Evolutionary conservation across 2,329 filamentous ascomycete species (phyloP).

Genomic region (Sporothrix variecibatus): DNA sequence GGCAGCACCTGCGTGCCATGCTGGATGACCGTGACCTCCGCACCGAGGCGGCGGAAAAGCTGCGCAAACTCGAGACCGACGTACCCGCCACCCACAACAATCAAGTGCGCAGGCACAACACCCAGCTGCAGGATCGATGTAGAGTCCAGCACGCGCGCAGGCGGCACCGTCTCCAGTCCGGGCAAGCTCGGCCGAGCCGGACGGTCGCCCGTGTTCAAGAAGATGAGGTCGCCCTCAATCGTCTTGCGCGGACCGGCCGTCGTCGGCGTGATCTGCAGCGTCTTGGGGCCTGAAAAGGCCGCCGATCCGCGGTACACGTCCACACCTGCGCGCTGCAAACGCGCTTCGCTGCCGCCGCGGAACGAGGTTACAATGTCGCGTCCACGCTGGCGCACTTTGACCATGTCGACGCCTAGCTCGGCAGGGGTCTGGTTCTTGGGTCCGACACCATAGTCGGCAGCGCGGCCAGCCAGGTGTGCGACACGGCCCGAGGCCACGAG

Average conservation of each 20-base stretch:
- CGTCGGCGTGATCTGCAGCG: slow-evolving; percentile 39
- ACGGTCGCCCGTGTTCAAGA: slow-evolving; percentile 50
- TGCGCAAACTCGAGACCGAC: slow-evolving; percentile 57
- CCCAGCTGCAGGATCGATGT: slow-evolving; percentile 51
- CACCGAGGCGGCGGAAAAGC: slow-evolving; percentile 52
- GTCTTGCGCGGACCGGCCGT: slow-evolving; percentile 37
- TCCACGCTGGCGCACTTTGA: slow-evolving; percentile 53
- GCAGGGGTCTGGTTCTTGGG: slow-evolving; percentile 28
- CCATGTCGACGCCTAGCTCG: slow-evolving; percentile 48
- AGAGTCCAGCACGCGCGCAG: slow-evolving; percentile 47
- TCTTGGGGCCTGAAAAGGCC: slow-evolving; percentile 45
- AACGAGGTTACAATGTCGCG: slow-evolving; percentile 55
- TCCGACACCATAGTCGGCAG: slow-evolving; percentile 49
- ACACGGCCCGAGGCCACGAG: slow-evolving; percentile 55
- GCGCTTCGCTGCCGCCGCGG: slow-evolving; percentile 48
- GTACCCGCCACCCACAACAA: slow-evolving; percentile 56
- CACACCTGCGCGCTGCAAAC: slow-evolving; percentile 36
- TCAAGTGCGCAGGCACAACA: slow-evolving; percentile 49
- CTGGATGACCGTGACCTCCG: slow-evolving; percentile 52
- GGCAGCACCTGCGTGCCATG: slow-evolving; percentile 45
- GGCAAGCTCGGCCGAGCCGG: slow-evolving; percentile 43
- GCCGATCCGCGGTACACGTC: slow-evolving; percentile 50
- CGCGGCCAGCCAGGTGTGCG: slow-evolving; percentile 48
- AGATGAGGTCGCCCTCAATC: slow-evolving; percentile 43
- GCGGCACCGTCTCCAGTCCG: slow-evolving; percentile 42